Conservation (phyloP, 768 basidiomycete species). For the Macrocybe gigantea region DNA sequence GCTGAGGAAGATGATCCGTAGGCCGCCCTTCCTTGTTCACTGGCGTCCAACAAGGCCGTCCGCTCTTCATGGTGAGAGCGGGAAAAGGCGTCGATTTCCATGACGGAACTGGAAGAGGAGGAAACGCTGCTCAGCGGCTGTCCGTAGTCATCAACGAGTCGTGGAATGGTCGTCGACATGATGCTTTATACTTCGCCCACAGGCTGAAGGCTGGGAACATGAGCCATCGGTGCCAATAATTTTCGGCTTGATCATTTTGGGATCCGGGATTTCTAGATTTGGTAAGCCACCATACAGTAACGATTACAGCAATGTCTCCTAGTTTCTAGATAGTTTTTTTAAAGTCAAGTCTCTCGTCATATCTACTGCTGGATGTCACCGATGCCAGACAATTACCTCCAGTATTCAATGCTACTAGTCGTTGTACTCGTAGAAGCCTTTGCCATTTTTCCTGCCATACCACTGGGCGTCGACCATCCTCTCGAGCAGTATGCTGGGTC, state of each 20-base stretch:
- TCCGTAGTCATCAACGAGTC: constrained; percentile 1
- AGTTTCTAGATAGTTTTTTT: too few relatives aligned
- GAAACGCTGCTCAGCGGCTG: not conserved
- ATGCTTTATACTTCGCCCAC: not conserved
- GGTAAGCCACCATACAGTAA: too few relatives aligned
- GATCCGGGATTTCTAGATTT: too few relatives aligned
- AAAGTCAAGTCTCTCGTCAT: not conserved
- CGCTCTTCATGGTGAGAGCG: constrained; percentile 20
- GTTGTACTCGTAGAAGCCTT: constrained; percentile 89
- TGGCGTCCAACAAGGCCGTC: constrained; percentile 25
- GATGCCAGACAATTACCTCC: not conserved
- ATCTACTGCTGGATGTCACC: not conserved
- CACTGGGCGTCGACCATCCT: constrained; percentile 97
- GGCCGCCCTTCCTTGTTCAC: not conserved
- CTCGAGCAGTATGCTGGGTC: constrained; percentile 83
- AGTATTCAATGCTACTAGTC: constrained; percentile 5
- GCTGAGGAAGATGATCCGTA: too few relatives aligned
- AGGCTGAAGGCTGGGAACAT: not conserved
- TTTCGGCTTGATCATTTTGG: too few relatives aligned
- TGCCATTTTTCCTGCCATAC: constrained; percentile 89
- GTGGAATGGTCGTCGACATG: constrained; percentile 4
- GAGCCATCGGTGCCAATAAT: not conserved
- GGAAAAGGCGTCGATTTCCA: constrained; percentile 9
- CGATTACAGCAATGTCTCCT: too few relatives aligned
- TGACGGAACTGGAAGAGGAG: constrained; percentile 13